phyloP scores from a whole-genome alignment of 495 filamentous ascomycete genomes.

The Annulohypoxylon nitens region DNA sequence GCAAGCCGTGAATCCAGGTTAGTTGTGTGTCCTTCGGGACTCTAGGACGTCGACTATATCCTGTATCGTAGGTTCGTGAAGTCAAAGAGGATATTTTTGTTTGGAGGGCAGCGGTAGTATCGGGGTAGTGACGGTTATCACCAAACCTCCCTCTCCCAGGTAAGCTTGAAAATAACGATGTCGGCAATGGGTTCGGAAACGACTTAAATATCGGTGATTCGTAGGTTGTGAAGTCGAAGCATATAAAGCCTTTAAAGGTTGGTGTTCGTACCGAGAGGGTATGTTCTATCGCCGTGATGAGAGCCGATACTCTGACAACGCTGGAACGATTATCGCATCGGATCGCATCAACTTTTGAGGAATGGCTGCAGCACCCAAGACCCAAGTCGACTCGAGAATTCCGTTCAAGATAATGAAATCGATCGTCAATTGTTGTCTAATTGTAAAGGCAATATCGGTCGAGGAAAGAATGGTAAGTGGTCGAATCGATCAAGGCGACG shows the following conservation, averaged over 20 bases:
- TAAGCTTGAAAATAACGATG: background rate
- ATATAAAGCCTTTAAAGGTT: background rate
- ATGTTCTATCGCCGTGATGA: background rate
- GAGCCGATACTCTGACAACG: conserved; percentile 11
- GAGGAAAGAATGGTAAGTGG: background rate
- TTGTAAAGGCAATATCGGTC: background rate
- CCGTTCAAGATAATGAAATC: background rate
- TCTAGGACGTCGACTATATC: background rate
- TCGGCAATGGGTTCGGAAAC: background rate
- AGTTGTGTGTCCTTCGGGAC: background rate
- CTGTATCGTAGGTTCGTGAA: background rate
- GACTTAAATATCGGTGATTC: background rate
- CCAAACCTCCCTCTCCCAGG: background rate
- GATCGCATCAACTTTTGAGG: conserved; percentile 12
- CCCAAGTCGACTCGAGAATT: background rate
- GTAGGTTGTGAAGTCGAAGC: background rate
- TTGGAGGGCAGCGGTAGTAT: background rate
- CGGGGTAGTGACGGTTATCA: background rate
- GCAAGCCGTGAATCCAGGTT: background rate
- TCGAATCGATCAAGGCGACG: background rate
- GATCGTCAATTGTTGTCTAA: background rate
- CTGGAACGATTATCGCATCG: conserved; percentile 4
- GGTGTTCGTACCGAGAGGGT: background rate
- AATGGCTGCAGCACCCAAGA: background rate
- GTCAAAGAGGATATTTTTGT: background rate